Base-by-base conservation (phyloP, 768 basidiomycete species). In the Gelatoporia subvermispora region DNA sequence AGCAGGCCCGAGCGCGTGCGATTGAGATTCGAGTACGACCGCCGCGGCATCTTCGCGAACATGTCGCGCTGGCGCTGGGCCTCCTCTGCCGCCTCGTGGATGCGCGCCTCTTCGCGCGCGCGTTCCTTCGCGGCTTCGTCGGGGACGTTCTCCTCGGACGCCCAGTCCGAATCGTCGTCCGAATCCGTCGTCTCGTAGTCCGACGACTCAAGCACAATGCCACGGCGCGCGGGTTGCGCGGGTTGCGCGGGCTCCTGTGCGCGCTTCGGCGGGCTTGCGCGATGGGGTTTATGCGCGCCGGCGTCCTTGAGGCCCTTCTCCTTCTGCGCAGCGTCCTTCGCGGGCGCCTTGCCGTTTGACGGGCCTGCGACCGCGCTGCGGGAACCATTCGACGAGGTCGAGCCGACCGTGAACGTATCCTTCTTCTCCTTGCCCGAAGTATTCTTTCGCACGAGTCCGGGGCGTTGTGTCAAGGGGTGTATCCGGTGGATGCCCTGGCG, bases 11-110 rank as follows among this genome's bases (percentile, higher is more conserved):
- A 77, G 41, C 68, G 65, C 9, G 75, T 70, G 45, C 65, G 80
- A 59, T 63, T 81, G 62, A 75, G 64, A 51, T 80, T 80, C 45
- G 78, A 75, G 60, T 85, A 86, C 25, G 81, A 84, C 23, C 76
- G 67, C 44, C 77, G 74, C 1, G 85, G 86, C 13, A 82, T 72
- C 66, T 90, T 89, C 52, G 77, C 74, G 58, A 87, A 85, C 72
- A 91, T 71, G 13, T 91, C 85, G 23, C 77, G 75, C 55, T 84
- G 77, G 16, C 79, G 75, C 58, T 79, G 77, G 1, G 72, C 80
- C 60, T 87, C 84, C 49, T 77, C 57, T 0, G 79, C 83, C 4
- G 85, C 86, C 44, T 79, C 74, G 5, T 64, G 71, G 16, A 76
- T 55, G 13, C 65, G 65, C 44, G 60, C 59, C 50, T 69, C 57